A percentile compares a stretch with the other conserved stretches of the same genome.
These are phyloP conservation scores for Pseudopithomyces chartarum DNA, from an alignment of 2,329 filamentous ascomycete genomes.

Conservation along the genomic window DNA sequence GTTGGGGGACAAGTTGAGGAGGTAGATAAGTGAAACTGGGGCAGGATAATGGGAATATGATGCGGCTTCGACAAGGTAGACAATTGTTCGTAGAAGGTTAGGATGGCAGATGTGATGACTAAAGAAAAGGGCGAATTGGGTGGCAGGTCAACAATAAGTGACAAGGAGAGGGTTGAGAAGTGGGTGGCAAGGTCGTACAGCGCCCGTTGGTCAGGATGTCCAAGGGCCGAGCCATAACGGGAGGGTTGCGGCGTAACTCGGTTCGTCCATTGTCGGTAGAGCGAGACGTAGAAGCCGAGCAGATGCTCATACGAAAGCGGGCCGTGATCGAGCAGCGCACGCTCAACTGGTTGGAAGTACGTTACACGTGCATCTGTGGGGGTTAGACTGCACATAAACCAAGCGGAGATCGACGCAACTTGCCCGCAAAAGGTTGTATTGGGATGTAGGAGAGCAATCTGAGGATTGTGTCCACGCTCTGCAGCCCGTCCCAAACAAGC, in stretches of 20 bases:
- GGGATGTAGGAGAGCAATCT: conserved; percentile 51
- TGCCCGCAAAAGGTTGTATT: conserved; percentile 63
- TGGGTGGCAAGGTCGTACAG: conserved; percentile 38
- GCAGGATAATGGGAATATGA: conserved; percentile 68
- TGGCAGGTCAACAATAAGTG: conserved; percentile 34
- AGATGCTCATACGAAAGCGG: conserved; percentile 62
- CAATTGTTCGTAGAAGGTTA: conserved; percentile 72
- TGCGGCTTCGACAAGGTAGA: conserved; percentile 44
- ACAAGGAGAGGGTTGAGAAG: conserved; percentile 36
- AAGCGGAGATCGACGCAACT: conserved; percentile 28
- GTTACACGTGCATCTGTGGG: conserved; percentile 40
- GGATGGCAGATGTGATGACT: conserved; percentile 55
- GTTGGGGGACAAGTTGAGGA: conserved; percentile 69
- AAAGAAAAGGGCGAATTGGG: conserved; percentile 25
- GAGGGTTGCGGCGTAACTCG: conserved; percentile 35
- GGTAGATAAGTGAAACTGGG: conserved; percentile 72
- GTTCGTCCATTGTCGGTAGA: conserved; percentile 63
- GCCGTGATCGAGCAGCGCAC: conserved; percentile 43
- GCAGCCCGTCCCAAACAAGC: conserved; percentile 42
- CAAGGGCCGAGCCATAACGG: conserved; percentile 21
- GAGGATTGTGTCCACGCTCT: conserved; percentile 52
- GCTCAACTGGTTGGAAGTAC: conserved; percentile 49
- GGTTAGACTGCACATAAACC: conserved; percentile 2
- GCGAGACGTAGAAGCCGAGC: conserved; percentile 68
- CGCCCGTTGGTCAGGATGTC: conserved; percentile 48